A percentile compares a stretch with the other conserved stretches of the same genome.
These are phyloP conservation scores for Eragrostis nindensis DNA, from an alignment of 176 grass and related monocot species.

Conservation along the genomic window DNA sequence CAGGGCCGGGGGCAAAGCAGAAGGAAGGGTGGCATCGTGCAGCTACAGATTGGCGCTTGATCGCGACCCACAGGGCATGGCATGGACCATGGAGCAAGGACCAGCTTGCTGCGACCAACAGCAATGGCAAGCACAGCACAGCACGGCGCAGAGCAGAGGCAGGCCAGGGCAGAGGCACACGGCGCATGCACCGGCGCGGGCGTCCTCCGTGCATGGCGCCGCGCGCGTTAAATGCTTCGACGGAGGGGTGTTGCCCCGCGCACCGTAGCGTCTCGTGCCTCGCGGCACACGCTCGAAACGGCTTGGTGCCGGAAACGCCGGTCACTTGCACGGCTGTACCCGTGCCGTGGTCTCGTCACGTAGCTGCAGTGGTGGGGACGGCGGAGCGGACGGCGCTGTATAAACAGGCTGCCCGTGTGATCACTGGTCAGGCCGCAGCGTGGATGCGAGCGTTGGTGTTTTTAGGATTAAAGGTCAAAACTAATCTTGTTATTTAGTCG, in stretches of 20 bases:
- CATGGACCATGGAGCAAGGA: conserved; percentile 26
- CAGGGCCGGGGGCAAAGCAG: conserved; percentile 41
- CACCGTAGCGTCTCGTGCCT: too few species aligned
- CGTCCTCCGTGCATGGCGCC: neutral
- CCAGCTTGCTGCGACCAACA: neutral
- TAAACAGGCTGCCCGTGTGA: neutral
- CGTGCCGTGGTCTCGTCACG: conserved; percentile 29
- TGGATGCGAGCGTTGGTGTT: too few species aligned
- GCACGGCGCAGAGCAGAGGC: neutral
- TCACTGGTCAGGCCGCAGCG: neutral
- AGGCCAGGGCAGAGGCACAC: neutral
- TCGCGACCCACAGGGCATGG: neutral
- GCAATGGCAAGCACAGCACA: neutral
- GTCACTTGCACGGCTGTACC: neutral
- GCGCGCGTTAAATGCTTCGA: neutral
- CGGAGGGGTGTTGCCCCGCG: too few species aligned
- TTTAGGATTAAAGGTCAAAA: too few species aligned
- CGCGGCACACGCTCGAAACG: neutral
- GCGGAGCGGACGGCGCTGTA: neutral
- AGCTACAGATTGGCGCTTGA: conserved; percentile 8
- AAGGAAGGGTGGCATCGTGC: conserved; percentile 32
- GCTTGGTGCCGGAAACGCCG: neutral
- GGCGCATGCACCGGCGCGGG: neutral
- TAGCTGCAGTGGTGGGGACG: neutral
- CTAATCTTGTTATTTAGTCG: too few species aligned